Evolutionary conservation across 331 rosid genomes (phyloP).

Genomic region (Saraca asoca): DNA sequence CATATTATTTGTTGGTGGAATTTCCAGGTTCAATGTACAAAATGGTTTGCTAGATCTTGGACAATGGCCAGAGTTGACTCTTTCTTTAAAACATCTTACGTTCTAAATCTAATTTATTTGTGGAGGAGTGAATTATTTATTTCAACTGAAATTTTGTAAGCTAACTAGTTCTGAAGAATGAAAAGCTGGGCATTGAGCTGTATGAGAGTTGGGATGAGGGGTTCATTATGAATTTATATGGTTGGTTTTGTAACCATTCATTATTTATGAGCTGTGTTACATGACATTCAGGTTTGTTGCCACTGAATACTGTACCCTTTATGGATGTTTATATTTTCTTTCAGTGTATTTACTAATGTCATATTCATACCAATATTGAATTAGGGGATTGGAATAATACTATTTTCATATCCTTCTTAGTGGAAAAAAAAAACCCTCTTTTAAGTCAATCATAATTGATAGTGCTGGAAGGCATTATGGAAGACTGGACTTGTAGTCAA

Average conservation of each 20-base stretch:
- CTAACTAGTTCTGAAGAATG: neutral
- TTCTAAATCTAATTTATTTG: constrained; percentile 28
- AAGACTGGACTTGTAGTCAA: too few species aligned
- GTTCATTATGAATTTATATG: constrained; percentile 21
- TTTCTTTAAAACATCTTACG: neutral
- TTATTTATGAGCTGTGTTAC: neutral
- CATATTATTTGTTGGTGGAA: constrained; percentile 22
- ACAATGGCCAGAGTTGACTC: constrained; percentile 1
- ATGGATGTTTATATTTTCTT: too few species aligned
- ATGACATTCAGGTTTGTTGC: neutral
- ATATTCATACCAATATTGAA: too few species aligned
- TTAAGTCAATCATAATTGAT: too few species aligned
- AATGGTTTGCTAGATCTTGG: constrained; percentile 26
- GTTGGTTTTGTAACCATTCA: constrained; percentile 16
- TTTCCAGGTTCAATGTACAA: neutral
- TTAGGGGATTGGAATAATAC: too few species aligned
- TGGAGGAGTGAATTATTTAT: neutral
- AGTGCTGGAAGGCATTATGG: too few species aligned
- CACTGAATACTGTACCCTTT: neutral
- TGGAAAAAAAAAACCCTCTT: too few species aligned
- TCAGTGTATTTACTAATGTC: too few species aligned
- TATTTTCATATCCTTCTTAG: too few species aligned
- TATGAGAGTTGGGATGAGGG: neutral
- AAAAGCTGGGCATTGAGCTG: constrained; percentile 2
- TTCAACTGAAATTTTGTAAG: constrained; percentile 15